A percentile compares a stretch with the other conserved stretches of the same genome.
Evolutionary conservation across 768 basidiomycete species (phyloP).

Genomic region (Phylloporus arenicola): DNA sequence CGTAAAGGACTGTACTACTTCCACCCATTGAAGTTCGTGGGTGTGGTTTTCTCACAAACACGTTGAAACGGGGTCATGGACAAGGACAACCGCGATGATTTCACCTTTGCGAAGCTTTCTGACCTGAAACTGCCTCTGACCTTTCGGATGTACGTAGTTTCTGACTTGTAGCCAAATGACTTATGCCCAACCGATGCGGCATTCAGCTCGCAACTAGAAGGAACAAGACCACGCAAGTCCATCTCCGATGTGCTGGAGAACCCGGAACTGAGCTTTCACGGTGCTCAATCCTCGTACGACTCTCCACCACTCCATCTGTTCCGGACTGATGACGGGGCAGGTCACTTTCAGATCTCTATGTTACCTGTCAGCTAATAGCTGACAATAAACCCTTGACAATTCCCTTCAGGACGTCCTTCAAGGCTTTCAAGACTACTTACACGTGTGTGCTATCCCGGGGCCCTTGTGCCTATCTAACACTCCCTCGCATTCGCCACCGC

Average conservation of each 20-base stretch:
- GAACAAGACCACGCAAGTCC: constrained; percentile 61
- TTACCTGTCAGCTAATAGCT: constrained; percentile 86
- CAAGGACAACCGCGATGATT: constrained; percentile 74
- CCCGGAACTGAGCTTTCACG: constrained; percentile 78
- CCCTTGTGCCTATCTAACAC: not conserved
- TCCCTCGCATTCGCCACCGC: constrained; percentile 1
- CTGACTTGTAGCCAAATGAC: not conserved
- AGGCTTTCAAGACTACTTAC: constrained; percentile 81
- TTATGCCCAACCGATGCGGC: not conserved
- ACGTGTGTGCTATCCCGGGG: constrained; percentile 43
- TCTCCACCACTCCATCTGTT: constrained; percentile 6
- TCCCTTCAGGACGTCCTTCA: constrained; percentile 87
- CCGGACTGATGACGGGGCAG: constrained; percentile 38
- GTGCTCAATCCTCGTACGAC: constrained; percentile 68
- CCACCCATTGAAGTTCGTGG: not conserved
- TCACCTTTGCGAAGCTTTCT: constrained; percentile 87
- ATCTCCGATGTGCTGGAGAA: constrained; percentile 80
- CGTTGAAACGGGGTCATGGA: constrained; percentile 35
- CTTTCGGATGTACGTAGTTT: constrained; percentile 62
- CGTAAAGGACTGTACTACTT: not conserved
- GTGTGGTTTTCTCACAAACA: not conserved
- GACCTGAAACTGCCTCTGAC: constrained; percentile 86
- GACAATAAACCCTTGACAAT: constrained; percentile 93
- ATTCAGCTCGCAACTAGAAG: constrained; percentile 78
- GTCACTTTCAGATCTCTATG: constrained; percentile 86